Evolutionary conservation across 805 yeast species (phyloP).

Genomic region (Sporopachydermia lactativora): DNA sequence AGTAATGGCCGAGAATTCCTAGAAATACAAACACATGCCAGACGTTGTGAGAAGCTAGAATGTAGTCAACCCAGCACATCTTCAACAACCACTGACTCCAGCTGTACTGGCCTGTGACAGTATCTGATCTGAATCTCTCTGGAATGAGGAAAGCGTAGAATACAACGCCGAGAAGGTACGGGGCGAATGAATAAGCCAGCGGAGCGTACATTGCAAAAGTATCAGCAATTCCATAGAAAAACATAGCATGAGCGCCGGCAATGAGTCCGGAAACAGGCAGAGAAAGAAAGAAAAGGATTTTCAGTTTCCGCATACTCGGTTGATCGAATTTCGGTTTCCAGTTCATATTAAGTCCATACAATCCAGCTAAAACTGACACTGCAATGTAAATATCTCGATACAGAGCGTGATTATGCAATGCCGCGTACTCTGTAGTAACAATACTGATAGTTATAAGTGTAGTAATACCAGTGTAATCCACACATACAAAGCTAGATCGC

Average conservation of each 20-base stretch:
- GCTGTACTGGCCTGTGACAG: constrained; percentile 23
- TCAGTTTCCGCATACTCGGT: constrained; percentile 67
- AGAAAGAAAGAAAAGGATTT: constrained; percentile 70
- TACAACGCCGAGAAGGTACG: constrained; percentile 73
- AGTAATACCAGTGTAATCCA: constrained; percentile 92
- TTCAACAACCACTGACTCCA: constrained; percentile 22
- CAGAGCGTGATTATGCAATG: constrained; percentile 46
- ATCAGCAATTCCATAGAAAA: constrained; percentile 38
- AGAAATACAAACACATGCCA: constrained; percentile 90
- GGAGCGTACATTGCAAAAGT: constrained; percentile 52
- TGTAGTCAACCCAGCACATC: constrained; percentile 75
- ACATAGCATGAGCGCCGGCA: constrained; percentile 42
- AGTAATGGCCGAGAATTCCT: constrained; percentile 84
- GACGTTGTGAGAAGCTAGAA: constrained; percentile 68
- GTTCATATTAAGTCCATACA: constrained; percentile 60
- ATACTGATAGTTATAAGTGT: constrained; percentile 81
- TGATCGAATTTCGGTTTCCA: constrained; percentile 90
- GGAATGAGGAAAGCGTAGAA: constrained; percentile 84
- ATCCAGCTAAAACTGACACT: constrained; percentile 53
- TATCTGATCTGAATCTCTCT: constrained; percentile 73
- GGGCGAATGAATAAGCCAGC: constrained; percentile 50
- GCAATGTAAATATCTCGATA: constrained; percentile 36
- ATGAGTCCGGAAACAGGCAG: constrained; percentile 64
- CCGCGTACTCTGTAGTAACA: constrained; percentile 70
- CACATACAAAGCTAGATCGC: constrained; percentile 74